phyloP scores from a whole-genome alignment of 2,329 filamentous ascomycete genomes.

The Leptographium radiaticola region DNA sequence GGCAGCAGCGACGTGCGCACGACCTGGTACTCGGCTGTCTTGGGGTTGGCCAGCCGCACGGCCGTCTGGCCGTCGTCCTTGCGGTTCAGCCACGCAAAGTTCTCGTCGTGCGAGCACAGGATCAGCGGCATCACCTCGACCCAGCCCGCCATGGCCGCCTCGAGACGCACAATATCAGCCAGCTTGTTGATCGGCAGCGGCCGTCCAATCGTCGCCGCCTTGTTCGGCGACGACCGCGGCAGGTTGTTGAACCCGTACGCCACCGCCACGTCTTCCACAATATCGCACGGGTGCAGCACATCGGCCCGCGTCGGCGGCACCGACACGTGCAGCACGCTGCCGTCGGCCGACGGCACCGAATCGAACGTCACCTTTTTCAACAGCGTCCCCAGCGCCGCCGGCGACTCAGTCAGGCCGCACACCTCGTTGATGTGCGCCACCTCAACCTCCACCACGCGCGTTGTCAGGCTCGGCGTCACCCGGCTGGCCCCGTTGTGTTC shows the following conservation, averaged over 20 bases:
- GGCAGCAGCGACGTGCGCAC: conserved; percentile 78
- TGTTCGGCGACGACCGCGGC: conserved; percentile 73
- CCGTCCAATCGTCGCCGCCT: conserved; percentile 73
- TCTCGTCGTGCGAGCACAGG: conserved; percentile 95
- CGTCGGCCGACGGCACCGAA: conserved; percentile 59
- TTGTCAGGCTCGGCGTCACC: conserved; percentile 67
- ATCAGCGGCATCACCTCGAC: conserved; percentile 92
- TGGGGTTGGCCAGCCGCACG: conserved; percentile 79
- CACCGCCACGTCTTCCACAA: conserved; percentile 93
- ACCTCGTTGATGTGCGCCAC: conserved; percentile 90
- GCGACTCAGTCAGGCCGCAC: conserved; percentile 66
- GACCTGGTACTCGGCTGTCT: conserved; percentile 86
- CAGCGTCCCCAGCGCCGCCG: conserved; percentile 63
- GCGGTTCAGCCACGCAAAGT: conserved; percentile 89
- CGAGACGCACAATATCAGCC: conserved; percentile 74
- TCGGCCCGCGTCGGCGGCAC: conserved; percentile 86
- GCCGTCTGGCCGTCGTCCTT: conserved; percentile 75
- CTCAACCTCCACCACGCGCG: conserved; percentile 66
- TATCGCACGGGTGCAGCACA: conserved; percentile 89
- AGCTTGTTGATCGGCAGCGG: conserved; percentile 91
- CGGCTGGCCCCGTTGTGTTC: conserved; percentile 79
- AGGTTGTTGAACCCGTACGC: conserved; percentile 97
- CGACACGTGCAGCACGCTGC: conserved; percentile 64
- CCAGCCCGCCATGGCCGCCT: conserved; percentile 92
- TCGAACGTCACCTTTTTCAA: conserved; percentile 80